A percentile compares a stretch with the other conserved stretches of the same genome.
Evolutionary conservation across 1,139 yeast genomes (phyloP).

Genomic region (Pneumocystis carinii): DNA sequence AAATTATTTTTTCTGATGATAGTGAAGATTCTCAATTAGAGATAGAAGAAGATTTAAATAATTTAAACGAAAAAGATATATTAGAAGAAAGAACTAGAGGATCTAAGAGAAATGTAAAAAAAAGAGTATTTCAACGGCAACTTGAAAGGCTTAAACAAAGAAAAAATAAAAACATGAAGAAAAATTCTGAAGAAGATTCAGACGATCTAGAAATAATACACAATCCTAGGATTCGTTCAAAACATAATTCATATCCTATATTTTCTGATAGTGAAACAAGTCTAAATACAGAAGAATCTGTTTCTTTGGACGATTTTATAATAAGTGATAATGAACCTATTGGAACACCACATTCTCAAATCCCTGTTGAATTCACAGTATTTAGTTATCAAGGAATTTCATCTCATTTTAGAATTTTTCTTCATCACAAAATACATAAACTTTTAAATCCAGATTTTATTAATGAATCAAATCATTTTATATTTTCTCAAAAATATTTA

Average conservation of each 20-base stretch:
- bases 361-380: neutral
- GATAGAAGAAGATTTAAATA: neutral
- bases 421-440: neutral
- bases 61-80: neutral
- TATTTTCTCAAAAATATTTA: neutral
- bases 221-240: neutral
- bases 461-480: neutral
- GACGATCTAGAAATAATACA: neutral
- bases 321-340: neutral
- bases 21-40: neutral
- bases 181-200: neutral
- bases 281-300: constrained; percentile 20
- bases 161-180: neutral
- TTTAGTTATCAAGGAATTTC: neutral
- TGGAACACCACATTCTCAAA: neutral
- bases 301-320: neutral
- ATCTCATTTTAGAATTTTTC: neutral
- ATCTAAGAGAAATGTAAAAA: neutral
- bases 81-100: neutral
- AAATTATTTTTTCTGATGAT: neutral
- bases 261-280: constrained; percentile 13
- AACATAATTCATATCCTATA: neutral
- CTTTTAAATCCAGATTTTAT: neutral
- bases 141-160: neutral
- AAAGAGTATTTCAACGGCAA: neutral